Evolutionary conservation across 108 stramenopile genomes (phyloP).

Genomic region (Ochromonas danica): DNA sequence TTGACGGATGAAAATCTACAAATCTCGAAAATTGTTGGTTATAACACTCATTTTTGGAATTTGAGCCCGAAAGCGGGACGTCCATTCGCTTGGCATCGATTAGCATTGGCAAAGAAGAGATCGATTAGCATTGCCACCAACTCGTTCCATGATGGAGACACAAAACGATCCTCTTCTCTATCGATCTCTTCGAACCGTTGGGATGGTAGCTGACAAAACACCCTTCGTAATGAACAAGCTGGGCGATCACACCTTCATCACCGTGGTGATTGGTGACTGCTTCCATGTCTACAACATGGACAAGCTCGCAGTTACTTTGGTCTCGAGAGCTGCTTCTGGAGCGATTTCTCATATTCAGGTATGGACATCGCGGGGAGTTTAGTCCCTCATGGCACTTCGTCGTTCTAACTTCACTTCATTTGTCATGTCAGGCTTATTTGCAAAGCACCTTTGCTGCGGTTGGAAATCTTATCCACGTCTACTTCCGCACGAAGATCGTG

Average conservation of each 20-base stretch:
- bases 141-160: too few relatives aligned
- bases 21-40: too few relatives aligned
- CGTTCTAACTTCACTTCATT: neutral
- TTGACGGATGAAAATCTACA: too few relatives aligned
- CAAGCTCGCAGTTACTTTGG: neutral
- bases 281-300: neutral
- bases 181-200: neutral
- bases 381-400: neutral
- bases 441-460: neutral
- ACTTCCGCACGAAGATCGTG: neutral
- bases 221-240: neutral
- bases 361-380: neutral
- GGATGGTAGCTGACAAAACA: neutral
- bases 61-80: too few relatives aligned
- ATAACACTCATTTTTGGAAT: too few relatives aligned
- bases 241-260: constrained; percentile 10
- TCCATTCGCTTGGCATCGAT: too few relatives aligned
- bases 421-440: neutral
- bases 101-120: too few relatives aligned
- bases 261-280: neutral
- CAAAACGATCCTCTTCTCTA: neutral
- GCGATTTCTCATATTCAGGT: neutral
- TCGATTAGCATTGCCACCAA: too few relatives aligned
- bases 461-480: neutral
- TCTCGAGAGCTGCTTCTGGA: neutral